These are phyloP conservation scores for Trichothecium sympodiale DNA, from an alignment of 2,329 filamentous ascomycete species.

Conservation along the genomic window DNA sequence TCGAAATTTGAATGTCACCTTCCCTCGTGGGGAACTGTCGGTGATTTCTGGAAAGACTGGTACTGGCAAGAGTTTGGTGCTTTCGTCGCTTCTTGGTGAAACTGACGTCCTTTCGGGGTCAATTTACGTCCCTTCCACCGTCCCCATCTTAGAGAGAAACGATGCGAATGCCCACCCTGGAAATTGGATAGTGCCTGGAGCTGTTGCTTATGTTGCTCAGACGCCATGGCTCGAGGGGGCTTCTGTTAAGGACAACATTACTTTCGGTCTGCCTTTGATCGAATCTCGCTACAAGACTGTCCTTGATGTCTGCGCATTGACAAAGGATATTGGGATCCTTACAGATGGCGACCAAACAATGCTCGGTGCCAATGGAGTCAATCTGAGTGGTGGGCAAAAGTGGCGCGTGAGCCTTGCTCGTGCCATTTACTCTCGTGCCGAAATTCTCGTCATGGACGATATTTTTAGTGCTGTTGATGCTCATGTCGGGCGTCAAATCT, in stretches of 20 bases:
- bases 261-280: constrained; percentile 64
- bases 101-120: constrained; percentile 55
- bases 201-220: constrained; percentile 66
- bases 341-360: constrained; percentile 69
- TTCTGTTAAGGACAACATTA: constrained; percentile 65
- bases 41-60: constrained; percentile 70
- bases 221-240: constrained; percentile 82
- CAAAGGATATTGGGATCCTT: constrained; percentile 67
- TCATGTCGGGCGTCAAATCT: constrained; percentile 69
- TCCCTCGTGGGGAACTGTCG: constrained; percentile 58
- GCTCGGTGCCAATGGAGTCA: constrained; percentile 76
- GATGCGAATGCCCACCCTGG: constrained; percentile 49
- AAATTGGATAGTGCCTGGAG: constrained; percentile 59
- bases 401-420: constrained; percentile 74
- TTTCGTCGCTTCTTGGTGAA: constrained; percentile 66
- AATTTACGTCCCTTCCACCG: constrained; percentile 43
- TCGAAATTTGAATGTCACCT: constrained; percentile 51
- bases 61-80: constrained; percentile 64
- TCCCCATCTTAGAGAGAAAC: constrained; percentile 40
- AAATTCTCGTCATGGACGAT: constrained; percentile 69
- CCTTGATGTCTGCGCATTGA: constrained; percentile 59
- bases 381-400: constrained; percentile 72
- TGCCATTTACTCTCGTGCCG: constrained; percentile 68
- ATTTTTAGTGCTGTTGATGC: constrained; percentile 77
- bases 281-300: constrained; percentile 60